phyloP scores from a whole-genome alignment of 73 alveolate species.

The Tetrahymena borealis region DNA sequence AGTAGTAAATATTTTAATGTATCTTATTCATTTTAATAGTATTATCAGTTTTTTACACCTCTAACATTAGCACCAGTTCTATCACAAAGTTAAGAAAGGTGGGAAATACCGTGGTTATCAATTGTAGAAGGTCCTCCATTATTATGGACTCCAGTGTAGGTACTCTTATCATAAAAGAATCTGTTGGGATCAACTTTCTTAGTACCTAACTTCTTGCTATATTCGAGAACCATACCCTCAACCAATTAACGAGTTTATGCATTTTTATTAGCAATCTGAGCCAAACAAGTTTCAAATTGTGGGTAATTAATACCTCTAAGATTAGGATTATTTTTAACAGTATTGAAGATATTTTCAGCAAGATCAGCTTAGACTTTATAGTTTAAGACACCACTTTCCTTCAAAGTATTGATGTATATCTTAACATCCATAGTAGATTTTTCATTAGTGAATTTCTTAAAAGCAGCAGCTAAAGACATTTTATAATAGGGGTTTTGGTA shows the following conservation, averaged over 20 bases:
- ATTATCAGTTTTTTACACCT: constrained; percentile 39
- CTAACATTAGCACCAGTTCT: constrained; percentile 45
- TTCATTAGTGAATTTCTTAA: neutral
- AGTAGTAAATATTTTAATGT: neutral
- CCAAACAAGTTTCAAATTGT: neutral
- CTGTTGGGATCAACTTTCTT: constrained; percentile 63
- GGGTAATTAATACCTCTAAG: neutral
- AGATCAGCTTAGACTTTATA: neutral
- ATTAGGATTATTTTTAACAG: neutral
- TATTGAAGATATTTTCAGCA: neutral
- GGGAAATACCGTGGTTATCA: constrained; percentile 40
- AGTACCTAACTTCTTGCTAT: constrained; percentile 34
- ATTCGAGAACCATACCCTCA: neutral
- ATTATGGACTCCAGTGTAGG: constrained; percentile 90
- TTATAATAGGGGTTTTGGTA: constrained; percentile 47
- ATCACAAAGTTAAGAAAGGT: constrained; percentile 16
- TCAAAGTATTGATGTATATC: neutral
- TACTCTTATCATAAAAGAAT: constrained; percentile 64
- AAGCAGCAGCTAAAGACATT: neutral
- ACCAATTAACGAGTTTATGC: neutral
- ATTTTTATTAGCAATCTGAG: neutral
- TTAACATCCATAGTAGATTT: neutral
- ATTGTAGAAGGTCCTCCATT: constrained; percentile 91
- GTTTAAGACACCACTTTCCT: neutral
- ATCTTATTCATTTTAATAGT: neutral